Percentiles rank a stretch among this genome's conserved stretches.
phyloP scores from a whole-genome alignment of 805 yeast genomes.

The Wickerhamiella azyma region DNA sequence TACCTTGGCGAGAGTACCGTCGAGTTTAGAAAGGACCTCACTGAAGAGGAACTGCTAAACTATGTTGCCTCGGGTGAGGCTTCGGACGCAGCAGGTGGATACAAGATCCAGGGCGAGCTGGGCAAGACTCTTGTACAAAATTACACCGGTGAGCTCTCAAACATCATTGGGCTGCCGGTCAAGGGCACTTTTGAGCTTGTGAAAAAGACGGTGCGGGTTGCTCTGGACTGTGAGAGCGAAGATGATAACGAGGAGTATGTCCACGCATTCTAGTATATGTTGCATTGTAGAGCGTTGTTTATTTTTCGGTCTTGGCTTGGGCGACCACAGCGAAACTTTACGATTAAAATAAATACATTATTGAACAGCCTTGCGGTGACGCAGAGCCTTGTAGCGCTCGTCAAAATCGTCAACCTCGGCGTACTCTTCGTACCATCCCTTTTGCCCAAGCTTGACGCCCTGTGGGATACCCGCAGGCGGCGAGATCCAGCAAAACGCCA shows the following conservation, averaged over 20 bases:
- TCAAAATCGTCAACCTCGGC: conserved; percentile 18
- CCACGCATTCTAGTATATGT: not conserved
- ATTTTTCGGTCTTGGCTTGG: too few species aligned
- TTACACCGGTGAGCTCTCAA: conserved; percentile 69
- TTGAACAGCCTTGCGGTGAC: not conserved
- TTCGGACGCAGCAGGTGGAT: conserved; percentile 79
- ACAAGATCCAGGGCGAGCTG: conserved; percentile 53
- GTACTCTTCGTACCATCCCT: conserved; percentile 20
- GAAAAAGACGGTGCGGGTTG: conserved; percentile 22
- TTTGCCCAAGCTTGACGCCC: conserved; percentile 11
- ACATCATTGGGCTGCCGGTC: conserved; percentile 80
- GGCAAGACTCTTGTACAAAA: conserved; percentile 42
- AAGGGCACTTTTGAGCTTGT: conserved; percentile 38
- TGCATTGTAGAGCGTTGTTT: too few species aligned
- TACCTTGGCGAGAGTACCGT: conserved; percentile 33
- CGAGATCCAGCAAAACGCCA: conserved; percentile 26
- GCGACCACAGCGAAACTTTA: too few species aligned
- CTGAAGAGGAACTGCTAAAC: conserved; percentile 41
- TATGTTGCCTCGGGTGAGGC: conserved; percentile 70
- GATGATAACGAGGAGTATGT: conserved; percentile 11
- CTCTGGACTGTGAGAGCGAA: conserved; percentile 18
- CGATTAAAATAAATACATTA: not conserved
- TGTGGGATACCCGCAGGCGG: conserved; percentile 15
- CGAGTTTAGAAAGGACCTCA: conserved; percentile 27
- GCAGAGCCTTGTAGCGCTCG: conserved; percentile 9